Base-by-base conservation (phyloP, 2,329 filamentous ascomycete genomes). In the Pseudogymnoascus sp. region DNA sequence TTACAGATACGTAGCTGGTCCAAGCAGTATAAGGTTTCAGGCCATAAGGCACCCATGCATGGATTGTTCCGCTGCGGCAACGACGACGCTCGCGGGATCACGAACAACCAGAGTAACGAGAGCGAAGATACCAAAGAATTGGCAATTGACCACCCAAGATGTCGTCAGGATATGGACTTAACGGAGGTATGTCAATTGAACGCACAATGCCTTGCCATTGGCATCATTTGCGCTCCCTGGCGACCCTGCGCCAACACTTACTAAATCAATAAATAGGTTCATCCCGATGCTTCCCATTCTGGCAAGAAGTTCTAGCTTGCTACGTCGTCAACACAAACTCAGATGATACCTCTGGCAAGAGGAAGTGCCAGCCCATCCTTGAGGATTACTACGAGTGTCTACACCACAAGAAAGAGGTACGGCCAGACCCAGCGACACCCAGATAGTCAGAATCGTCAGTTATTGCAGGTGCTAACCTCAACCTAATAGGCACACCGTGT, bases 331-430 rank as follows among this genome's bases (percentile, higher is more conserved):
- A 97, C 81, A 91, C 91, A 62, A 84, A 83, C 68, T 81, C 88
- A 67, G 89, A 93, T 62, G 89, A 93, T 73, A 82, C 86, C 69
- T 85, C 86, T 14, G 91, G 91, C 69, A 95, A 93, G 81, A 89
- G 87, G 77, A 96, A 96, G 79, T 99, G 96, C 76, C 80, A 83
- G 16, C 88, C 90, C 14, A 84, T 87, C 4, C 82, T 97, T 68
- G 95, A 99, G 76, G 95, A 99, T 76, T 99, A 99, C 81, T 96
- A 97, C 76, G 95, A 99, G 81, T 99, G 96, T 78, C 80, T 99
- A 74, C 95, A 99, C 77, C 95, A 99, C 83, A 92, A 89, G 83
- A 99, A 99, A 81, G 95, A 99, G 91, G 95, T 97, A 73, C 63
- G 85, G 74, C 65, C 25, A 33, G 6, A 16, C 40, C 33, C 28